Conservation (phyloP, 1,284 basidiomycete species). For the Pseudozyma thailandica region DNA sequence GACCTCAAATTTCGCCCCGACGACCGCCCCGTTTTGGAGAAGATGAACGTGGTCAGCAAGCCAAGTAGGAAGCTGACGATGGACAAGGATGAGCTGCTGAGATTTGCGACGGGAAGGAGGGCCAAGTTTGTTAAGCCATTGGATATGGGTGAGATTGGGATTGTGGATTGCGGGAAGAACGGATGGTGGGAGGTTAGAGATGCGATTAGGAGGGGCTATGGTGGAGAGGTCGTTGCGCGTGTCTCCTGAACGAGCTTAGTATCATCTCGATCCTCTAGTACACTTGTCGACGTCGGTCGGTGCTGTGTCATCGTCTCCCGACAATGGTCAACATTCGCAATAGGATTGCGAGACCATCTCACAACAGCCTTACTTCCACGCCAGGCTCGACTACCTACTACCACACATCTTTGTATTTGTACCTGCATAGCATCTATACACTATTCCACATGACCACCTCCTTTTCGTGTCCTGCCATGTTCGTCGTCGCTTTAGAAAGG, state of each 20-base stretch:
- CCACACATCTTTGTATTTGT: constrained; percentile 29
- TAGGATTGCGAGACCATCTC: too few relatives aligned
- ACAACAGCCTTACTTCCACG: background rate
- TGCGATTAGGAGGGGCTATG: constrained; percentile 67
- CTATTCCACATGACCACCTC: background rate
- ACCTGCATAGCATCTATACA: constrained; percentile 22
- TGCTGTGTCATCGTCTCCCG: too few relatives aligned
- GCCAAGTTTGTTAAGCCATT: constrained; percentile 76
- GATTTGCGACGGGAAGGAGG: constrained; percentile 73
- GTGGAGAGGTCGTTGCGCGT: constrained; percentile 69
- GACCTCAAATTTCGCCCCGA: constrained; percentile 84
- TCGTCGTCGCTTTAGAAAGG: too few relatives aligned
- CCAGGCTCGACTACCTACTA: background rate
- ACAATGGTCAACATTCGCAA: too few relatives aligned
- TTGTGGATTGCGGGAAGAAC: constrained; percentile 76
- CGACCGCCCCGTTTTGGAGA: constrained; percentile 80
- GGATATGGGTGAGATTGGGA: constrained; percentile 86
- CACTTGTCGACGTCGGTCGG: background rate
- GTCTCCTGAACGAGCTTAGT: constrained; percentile 51
- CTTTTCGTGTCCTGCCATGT: background rate
- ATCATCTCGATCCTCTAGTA: background rate
- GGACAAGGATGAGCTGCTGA: constrained; percentile 77
- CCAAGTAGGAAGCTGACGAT: constrained; percentile 81
- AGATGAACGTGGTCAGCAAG: constrained; percentile 79
- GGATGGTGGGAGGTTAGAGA: constrained; percentile 69